Evolutionary conservation across 345 rosid genomes (phyloP), one percentile per base, ranked within the genome.

Genomic region (Citrus unshiu): DNA sequence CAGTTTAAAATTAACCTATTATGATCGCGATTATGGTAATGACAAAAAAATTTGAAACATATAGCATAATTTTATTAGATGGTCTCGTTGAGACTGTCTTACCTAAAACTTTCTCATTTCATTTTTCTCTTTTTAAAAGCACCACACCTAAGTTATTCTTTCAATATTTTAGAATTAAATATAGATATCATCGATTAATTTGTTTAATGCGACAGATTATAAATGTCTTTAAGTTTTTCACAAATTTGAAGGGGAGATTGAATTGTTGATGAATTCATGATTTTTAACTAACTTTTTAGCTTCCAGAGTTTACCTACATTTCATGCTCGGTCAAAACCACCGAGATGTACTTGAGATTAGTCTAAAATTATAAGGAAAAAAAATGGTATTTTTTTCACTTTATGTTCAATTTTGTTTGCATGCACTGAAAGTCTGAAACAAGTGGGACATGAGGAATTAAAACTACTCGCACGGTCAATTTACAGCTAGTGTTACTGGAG

Each of bases 371-470:
- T 10, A 51, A 16, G 57, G 5, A 18, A 51, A 4, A 51, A 43
- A 51, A 43, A 3, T 0, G 51, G 16, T 43, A 43, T 43, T 43
- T 43, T 43, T 37, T 43, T 43, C 51, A 12, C 51, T 10, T 43
- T 12, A 46, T 46, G 14, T 12, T 46, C 51, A 46, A 6, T 64
- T 37, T 37, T 2, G 22, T 37, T 67, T 7, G 5, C 22, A 67
- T 67, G 70, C 40, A 37, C n/a, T 13, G 12, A 25, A 25, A 25
- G 25, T 25, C 25, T 25, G 25, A 35, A 58, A 72, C 65, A 69
- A 70, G 59, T 76, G 76, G 73, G 76, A 54, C 80, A 61, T 12
- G 59, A 27, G 22, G 29, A 68, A n/a, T 46, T 13, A 46, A 46
- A 13, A 12, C 51, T 0, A 0, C 51, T 12, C 51, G 0, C 51